Evolutionary conservation across 768 basidiomycete genomes (phyloP), one percentile per base, ranked within the genome.

Genomic region (Vararia minispora): DNA sequence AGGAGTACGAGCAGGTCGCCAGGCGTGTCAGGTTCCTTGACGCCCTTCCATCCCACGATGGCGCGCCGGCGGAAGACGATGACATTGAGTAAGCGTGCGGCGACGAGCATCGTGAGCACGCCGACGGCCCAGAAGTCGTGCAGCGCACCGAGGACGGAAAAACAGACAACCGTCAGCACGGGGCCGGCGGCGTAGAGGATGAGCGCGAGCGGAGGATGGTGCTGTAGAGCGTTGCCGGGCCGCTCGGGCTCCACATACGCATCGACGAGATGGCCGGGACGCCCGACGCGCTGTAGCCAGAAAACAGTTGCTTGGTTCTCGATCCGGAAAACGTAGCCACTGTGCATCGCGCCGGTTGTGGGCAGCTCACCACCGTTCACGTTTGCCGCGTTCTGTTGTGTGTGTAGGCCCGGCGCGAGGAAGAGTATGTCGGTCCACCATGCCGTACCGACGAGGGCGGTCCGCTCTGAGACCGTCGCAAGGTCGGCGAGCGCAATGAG

Each of bases 361-460:
- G 42, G 42, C n/a, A 25, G 32, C 33, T 44, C 42, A n/a, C 42
- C 42, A 18, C 38, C 37, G 23, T 44, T 39, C 24, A 44, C 39
- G n/a, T 35, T 28, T 8, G 38, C 14, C 13, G 37, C 37, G 3
- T 26, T 14, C 32, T 44, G 42, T 21, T 44, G 42, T 5, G 28
- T 33, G 29, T 44, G 42, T 3, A 44, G 39, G 11, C 42, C 42
- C 5, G 42, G 42, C 8, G 39, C 37, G 13, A 44, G 33, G 18
- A 34, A 27, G 24, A 44, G 42, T 13, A 44, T 21, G 38, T 44
- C 42, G 25, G 35, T 22, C 14, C 33, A n/a, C 31, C 20, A 40
- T 7, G 42, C 42, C 11, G 39, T 33, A 14, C 42, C 42, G 6
- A 24, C 40, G 33, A 44, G 42, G 13, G 42, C 42, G 20, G 42